Base-by-base conservation (phyloP, 345 rosid genomes). In the Psidium guajava region DNA sequence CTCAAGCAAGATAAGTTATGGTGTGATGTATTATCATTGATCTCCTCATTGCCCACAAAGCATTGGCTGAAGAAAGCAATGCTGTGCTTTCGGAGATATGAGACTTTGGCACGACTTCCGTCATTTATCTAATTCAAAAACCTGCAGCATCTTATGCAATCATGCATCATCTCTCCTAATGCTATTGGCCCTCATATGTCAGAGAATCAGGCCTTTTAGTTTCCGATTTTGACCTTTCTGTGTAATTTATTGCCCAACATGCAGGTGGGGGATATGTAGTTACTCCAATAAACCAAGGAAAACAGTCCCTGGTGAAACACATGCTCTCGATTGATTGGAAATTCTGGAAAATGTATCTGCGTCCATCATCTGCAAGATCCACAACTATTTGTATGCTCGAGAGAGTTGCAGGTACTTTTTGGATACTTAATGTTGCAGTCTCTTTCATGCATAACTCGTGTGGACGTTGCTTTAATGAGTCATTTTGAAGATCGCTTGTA, bases 311-410 rank as follows among this genome's bases (percentile, higher is more conserved):
- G 53, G 98, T 97, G 51, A 97, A 94, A 84, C 98, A 96, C 90
- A 97, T 97, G 99, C 93, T 96, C 83, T 93, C 99, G 36, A 89
- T 95, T 83, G 96, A 97, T 86, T 96, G 99, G 99, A 95, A 93
- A 88, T 93, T 87, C 83, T 95, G 98, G 98, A 96, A 93, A 87
- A 85, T 92, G 83, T 92, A 93, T 87, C 82, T 93, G 44, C 88
- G 89, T 22, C 95, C 94, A 80, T 85, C 98, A 24, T 91, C 94
- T 52, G 91, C 93, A 83, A 90, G 98, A 89, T 85, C 94, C 36
- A 89, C 94, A 81, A 96, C 99, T 52, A 94, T 95, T 81, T 88
- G 92, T 77, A 90, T 93, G 96, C 95, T 97, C 61, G 98, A 94
- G 90, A 92, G 96, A 87, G 90, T 97, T 88, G 98, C 98, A 83